These are phyloP conservation scores for apple (Malus domestica) DNA, from an alignment of 306 rosid species.

Conservation along the genomic window DNA sequence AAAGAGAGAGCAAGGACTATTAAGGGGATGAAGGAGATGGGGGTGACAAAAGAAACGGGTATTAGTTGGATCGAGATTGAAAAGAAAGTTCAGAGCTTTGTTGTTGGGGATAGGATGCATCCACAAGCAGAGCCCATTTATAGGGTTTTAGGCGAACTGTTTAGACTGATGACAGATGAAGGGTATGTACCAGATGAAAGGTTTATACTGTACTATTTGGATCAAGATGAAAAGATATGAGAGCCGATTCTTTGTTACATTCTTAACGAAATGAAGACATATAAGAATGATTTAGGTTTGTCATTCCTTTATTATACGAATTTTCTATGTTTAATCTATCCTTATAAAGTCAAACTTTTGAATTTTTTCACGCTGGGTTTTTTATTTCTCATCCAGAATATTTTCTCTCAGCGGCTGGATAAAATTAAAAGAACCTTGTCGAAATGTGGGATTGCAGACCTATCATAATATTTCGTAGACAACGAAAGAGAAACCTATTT, in stretches of 20 bases:
- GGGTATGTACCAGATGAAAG: conserved; percentile 71
- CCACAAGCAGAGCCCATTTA: conserved; percentile 53
- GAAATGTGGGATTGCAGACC: neutral
- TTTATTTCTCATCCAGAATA: neutral
- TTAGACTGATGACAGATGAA: conserved; percentile 60
- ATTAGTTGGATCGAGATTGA: conserved; percentile 77
- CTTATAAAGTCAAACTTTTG: neutral
- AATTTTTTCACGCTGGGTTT: neutral
- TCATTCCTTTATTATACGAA: neutral
- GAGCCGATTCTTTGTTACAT: neutral
- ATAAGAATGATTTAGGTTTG: neutral
- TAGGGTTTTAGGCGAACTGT: conserved; percentile 41
- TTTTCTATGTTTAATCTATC: neutral
- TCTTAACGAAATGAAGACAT: no score
- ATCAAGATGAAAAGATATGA: conserved; percentile 32
- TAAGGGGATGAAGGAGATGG: conserved; percentile 71
- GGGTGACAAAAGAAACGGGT: conserved; percentile 70
- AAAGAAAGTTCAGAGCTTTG: conserved; percentile 65
- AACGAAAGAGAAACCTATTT: neutral
- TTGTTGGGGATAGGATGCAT: conserved; percentile 65
- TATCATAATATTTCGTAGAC: neutral
- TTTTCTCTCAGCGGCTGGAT: neutral
- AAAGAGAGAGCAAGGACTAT: conserved; percentile 73
- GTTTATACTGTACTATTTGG: conserved; percentile 46
- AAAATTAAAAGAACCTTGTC: neutral